A percentile compares a stretch with the other conserved stretches of the same genome.
Conservation (phyloP, 2,329 filamentous ascomycete genomes). For the Colletotrichum spaethianum region DNA sequence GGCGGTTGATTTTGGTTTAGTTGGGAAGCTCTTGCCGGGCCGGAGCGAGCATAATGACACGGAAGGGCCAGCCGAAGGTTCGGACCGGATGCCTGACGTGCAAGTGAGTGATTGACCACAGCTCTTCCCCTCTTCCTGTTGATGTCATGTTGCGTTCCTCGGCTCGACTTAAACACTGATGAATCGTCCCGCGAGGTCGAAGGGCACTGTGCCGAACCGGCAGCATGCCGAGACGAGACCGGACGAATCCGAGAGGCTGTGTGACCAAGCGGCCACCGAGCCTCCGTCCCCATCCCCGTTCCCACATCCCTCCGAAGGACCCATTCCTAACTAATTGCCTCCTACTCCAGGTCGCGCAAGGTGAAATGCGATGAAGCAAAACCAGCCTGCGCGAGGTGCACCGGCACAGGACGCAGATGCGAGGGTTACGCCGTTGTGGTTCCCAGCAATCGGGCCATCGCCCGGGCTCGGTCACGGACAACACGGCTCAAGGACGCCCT, state of each 20-base stretch:
- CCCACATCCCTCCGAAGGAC: neutral
- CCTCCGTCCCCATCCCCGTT: constrained; percentile 1
- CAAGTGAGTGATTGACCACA: constrained; percentile 58
- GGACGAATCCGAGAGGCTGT: constrained; percentile 1
- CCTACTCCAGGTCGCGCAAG: constrained; percentile 61
- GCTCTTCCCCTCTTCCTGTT: neutral
- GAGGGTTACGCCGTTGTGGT: constrained; percentile 63
- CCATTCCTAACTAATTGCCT: neutral
- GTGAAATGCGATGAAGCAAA: constrained; percentile 71
- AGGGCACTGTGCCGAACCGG: neutral
- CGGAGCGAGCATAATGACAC: constrained; percentile 27
- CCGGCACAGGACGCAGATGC: constrained; percentile 68
- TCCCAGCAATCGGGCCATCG: constrained; percentile 38
- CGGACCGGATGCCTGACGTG: constrained; percentile 68
- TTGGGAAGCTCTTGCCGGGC: neutral
- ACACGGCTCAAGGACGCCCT: constrained; percentile 37
- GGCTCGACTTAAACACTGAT: neutral
- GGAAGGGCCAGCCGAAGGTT: constrained; percentile 52
- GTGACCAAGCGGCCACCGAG: constrained; percentile 13
- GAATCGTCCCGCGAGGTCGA: neutral
- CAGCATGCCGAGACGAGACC: neutral
- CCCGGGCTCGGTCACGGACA: constrained; percentile 33
- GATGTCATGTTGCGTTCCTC: neutral
- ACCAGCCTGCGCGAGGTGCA: constrained; percentile 67
- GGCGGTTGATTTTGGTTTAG: neutral